Evolutionary conservation across 805 yeast genomes (phyloP).

Genomic region (Cyberlindnera euphorbiae): DNA sequence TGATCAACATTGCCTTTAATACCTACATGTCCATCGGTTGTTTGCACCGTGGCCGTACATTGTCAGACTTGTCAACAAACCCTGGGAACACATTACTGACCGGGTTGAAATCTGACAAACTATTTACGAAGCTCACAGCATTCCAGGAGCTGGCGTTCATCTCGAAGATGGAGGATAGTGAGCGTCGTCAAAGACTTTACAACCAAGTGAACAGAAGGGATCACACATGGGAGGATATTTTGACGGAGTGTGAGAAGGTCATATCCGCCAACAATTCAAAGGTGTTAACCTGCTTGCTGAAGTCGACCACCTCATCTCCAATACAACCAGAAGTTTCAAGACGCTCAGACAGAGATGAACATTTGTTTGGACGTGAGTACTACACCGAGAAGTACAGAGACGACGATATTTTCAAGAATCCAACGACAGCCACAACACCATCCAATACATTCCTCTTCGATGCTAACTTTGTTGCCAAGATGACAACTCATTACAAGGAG

Average conservation of each 20-base stretch:
- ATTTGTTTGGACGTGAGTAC: conserved; percentile 33
- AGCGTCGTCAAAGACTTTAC: conserved; percentile 51
- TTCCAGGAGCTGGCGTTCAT: conserved; percentile 71
- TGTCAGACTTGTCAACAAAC: conserved; percentile 52
- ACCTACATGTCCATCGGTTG: conserved; percentile 72
- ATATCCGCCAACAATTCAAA: conserved; percentile 45
- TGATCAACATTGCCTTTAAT: conserved; percentile 51
- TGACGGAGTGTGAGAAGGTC: conserved; percentile 55
- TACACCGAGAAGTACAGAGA: conserved; percentile 12
- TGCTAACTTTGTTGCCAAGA: conserved; percentile 13
- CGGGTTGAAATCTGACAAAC: conserved; percentile 52
- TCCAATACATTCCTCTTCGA: conserved; percentile 18
- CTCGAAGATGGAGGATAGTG: conserved; percentile 43
- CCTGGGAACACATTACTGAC: conserved; percentile 60
- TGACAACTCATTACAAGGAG: conserved; percentile 12
- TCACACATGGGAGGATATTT: conserved; percentile 52
- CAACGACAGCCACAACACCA: conserved; percentile 3
- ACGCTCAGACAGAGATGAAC: conserved; percentile 12
- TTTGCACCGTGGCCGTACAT: conserved; percentile 57
- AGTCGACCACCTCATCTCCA: neutral
- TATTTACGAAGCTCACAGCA: conserved; percentile 56
- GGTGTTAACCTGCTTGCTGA: conserved; percentile 25
- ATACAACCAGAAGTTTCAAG: conserved; percentile 18
- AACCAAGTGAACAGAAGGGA: conserved; percentile 41
- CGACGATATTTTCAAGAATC: conserved; percentile 12